Evolutionary conservation across 176 grass and related monocot species (phyloP).

Genomic region (Ensete glaucum): DNA sequence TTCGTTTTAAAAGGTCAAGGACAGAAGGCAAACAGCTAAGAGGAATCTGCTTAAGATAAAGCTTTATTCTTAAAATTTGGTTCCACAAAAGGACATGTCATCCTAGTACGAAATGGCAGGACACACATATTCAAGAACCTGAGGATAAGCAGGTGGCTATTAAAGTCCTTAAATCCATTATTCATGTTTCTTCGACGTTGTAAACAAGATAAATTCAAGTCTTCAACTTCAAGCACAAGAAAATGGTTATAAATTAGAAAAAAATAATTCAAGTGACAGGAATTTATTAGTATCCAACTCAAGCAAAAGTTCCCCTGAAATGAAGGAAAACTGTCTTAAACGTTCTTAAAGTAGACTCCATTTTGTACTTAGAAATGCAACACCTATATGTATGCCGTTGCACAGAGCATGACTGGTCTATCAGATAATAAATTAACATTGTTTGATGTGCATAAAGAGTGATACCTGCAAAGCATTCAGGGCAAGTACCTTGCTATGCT

Average conservation of each 20-base stretch:
- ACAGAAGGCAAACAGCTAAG: background rate
- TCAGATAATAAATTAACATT: too few relatives aligned
- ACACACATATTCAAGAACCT: background rate
- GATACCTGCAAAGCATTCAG: background rate
- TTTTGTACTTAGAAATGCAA: background rate
- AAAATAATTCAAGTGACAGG: too few relatives aligned
- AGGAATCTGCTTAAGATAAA: background rate
- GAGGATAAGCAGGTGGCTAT: background rate
- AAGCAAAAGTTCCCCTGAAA: background rate
- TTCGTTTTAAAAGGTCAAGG: background rate
- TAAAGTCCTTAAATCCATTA: background rate
- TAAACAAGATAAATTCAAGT: background rate
- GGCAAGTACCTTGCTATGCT: conserved; percentile 39
- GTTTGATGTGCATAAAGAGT: too few relatives aligned
- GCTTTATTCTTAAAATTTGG: background rate
- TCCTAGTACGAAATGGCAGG: background rate
- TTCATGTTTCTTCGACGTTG: background rate
- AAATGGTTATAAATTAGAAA: background rate
- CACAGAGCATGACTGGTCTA: background rate
- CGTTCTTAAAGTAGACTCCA: background rate
- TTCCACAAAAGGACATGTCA: background rate
- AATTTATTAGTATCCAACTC: background rate
- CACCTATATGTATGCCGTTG: background rate
- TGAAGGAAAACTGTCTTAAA: background rate
- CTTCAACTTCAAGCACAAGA: background rate